Base-by-base conservation (phyloP, 139 green algal species). In the Chlorella sorokiniana region DNA sequence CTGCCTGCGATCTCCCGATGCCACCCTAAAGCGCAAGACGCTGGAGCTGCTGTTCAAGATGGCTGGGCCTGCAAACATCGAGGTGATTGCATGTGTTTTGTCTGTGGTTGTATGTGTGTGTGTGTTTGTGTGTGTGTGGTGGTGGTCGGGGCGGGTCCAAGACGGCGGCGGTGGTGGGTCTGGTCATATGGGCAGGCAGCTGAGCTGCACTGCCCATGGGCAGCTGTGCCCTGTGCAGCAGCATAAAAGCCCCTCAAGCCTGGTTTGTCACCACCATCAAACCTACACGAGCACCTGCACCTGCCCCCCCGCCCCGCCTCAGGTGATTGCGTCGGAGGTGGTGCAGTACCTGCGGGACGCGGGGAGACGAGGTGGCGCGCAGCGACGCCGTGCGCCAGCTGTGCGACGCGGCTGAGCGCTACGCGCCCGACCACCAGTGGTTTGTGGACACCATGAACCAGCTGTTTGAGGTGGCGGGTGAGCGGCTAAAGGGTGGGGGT, bases 41-140 rank as follows among this genome's bases (percentile, higher is more conserved):
- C 90, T 99, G 85, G 89, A 98, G 78, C 92, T 99, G 81, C 90
- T 99, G 69, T 96, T 93, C 71, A 95, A 92, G 77, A 99, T 99
- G 96, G 98, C 96, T 22, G 95, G 91, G 81, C 84, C 93, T 54
- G 91, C 89, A 83, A 99, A 99, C 83, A 94, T 98, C 45, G 91
- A 97, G 91, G 90, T 95, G 38, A 22, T n/a, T n/a, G n/a, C n/a
- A n/a, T n/a, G n/a, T n/a, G n/a, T n/a, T n/a, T n/a, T n/a, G n/a
- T n/a, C n/a, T n/a, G n/a, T n/a, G n/a, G n/a, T n/a, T n/a, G n/a
- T n/a, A n/a, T n/a, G n/a, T n/a, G n/a, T n/a, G n/a, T n/a, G n/a
- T n/a, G n/a, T n/a, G n/a, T n/a, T n/a, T n/a, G n/a, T n/a, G n/a
- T n/a, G n/a, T n/a, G n/a, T n/a, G n/a, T n/a, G n/a, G n/a, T n/a